Evolutionary conservation across 768 basidiomycete species (phyloP).

Genomic region (Leccinum subtestaceum): DNA sequence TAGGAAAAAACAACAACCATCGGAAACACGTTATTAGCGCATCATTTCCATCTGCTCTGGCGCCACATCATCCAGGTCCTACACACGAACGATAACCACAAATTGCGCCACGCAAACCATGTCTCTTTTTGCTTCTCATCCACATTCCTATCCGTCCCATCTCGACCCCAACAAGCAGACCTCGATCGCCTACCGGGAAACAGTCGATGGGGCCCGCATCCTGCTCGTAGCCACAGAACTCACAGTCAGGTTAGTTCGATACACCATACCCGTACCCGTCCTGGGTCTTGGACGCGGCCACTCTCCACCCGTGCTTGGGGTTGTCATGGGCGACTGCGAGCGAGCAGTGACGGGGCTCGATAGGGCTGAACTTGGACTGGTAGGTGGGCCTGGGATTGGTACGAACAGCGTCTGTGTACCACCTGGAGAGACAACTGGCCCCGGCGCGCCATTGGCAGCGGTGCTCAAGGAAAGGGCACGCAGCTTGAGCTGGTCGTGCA

Average conservation of each 20-base stretch:
- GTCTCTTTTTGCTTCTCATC: background rate
- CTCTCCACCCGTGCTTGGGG: conserved; percentile 15
- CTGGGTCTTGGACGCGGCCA: conserved; percentile 47
- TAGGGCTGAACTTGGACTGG: conserved; percentile 9
- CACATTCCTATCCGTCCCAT: background rate
- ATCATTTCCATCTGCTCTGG: conserved; percentile 9
- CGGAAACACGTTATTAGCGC: conserved; percentile 7
- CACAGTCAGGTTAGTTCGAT: conserved; percentile 38
- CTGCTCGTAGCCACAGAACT: conserved; percentile 29
- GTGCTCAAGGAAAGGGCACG: conserved; percentile 17
- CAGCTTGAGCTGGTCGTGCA: conserved; percentile 33
- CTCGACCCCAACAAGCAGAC: background rate
- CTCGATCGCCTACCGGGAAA: conserved; percentile 13
- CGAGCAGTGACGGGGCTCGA: conserved; percentile 10
- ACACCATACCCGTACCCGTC: conserved; percentile 70
- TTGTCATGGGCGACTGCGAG: conserved; percentile 23
- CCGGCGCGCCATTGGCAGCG: conserved; percentile 5
- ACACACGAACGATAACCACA: conserved; percentile 14
- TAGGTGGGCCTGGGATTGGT: conserved; percentile 2
- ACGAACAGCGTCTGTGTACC: conserved; percentile 23
- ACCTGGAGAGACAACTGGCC: conserved; percentile 16
- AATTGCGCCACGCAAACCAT: conserved; percentile 1
- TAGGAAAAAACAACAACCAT: conserved; percentile 4
- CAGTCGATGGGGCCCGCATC: conserved; percentile 37
- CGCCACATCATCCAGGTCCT: conserved; percentile 2